Conservation (phyloP, 2,329 filamentous ascomycete genomes). For the Colletotrichum tamarilloi region DNA sequence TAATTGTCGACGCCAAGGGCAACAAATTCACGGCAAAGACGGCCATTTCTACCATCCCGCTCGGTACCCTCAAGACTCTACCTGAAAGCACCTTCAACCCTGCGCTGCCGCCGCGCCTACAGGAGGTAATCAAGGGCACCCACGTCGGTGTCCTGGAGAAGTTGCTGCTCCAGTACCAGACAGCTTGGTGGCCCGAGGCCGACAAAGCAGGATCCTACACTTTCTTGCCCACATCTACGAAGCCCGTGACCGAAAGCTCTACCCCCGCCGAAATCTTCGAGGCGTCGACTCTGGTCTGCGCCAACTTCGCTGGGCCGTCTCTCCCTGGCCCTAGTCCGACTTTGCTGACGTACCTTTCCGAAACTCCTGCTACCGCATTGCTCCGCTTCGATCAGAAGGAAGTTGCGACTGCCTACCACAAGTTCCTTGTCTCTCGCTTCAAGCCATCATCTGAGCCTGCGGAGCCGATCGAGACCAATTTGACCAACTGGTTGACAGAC, state of each 20-base stretch:
- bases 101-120: constrained; percentile 20
- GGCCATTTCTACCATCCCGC: constrained; percentile 30
- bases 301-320: constrained; percentile 28
- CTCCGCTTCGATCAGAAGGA: constrained; percentile 26
- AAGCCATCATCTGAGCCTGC: constrained; percentile 23
- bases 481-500: constrained; percentile 34
- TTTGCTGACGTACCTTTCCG: constrained; percentile 30
- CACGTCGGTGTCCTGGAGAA: constrained; percentile 32
- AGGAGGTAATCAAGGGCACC: constrained; percentile 27
- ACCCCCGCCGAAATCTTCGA: constrained; percentile 23
- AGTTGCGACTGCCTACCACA: constrained; percentile 25
- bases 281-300: constrained; percentile 29
- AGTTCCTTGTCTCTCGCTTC: constrained; percentile 30
- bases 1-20: constrained; percentile 22
- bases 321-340: constrained; percentile 28
- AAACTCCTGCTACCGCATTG: constrained; percentile 27
- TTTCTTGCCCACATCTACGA: constrained; percentile 31
- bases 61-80: constrained; percentile 29
- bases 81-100: constrained; percentile 30
- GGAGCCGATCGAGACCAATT: constrained; percentile 18
- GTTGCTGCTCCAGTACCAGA: constrained; percentile 29
- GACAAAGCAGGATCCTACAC: constrained; percentile 27
- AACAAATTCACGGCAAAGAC: constrained; percentile 33
- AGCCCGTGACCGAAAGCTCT: constrained; percentile 26
- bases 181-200: constrained; percentile 33